Base-by-base conservation (phyloP, 2,329 filamentous ascomycete genomes). In the Domatiomyces catenatus region DNA sequence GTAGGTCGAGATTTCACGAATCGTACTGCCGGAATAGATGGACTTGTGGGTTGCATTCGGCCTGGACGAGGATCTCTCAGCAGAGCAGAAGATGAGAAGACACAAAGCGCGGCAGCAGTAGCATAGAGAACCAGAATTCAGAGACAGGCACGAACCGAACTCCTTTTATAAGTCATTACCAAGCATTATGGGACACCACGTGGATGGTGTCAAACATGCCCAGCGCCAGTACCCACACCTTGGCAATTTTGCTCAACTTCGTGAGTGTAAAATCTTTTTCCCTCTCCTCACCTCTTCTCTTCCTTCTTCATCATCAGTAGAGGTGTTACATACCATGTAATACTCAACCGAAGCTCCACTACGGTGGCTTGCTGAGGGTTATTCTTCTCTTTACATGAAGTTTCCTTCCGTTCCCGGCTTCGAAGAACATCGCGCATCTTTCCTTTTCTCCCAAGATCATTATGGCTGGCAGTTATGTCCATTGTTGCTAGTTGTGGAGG, bases 341-440 rank as follows among this genome's bases (percentile, higher is more conserved):
- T 70, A 69, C 65, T 64, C 61, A 58, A 67, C 63, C 63, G 67
- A 64, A 69, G 69, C 68, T 71, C 68, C 68, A 66, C 66, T 61
- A 66, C 59, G 60, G 66, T 66, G 68, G 70, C 68, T 68, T 65
- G 67, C 70, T 72, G 67, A 73, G 71, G 67, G 63, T 68, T 71
- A 65, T 71, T 68, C 66, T 65, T 61, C 49, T 64, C 54, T 62
- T 61, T 63, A 39, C 15, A 39, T 39, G 32, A 39, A 39, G 32
- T 70, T 68, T 69, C 63, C 68, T 64, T 72, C 69, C 69, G 69
- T 72, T 72, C 69, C 69, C 69, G 61, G 69, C 69, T 67, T 66
- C 64, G 67, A 57, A 72, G 69, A 72, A 55, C 54, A 58, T 54
- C 53, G 50, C 53, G 60, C 66, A 67, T 64, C 61, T 55, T 61